Evolutionary conservation across 805 yeast species (phyloP).

Genomic region (Cyberlindnera maritima): DNA sequence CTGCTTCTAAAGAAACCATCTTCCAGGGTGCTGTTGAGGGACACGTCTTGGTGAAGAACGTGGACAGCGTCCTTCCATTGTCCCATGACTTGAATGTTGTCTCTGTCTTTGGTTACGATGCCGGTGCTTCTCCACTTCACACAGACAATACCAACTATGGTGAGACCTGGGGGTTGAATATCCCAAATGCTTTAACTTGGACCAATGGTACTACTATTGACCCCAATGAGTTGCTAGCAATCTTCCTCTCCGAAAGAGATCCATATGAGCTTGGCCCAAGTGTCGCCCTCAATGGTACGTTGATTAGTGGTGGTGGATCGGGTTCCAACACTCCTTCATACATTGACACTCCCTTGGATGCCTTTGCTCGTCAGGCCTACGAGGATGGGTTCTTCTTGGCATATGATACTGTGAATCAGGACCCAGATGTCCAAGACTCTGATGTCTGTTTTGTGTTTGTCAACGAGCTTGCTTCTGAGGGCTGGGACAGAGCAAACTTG

Average conservation of each 20-base stretch:
- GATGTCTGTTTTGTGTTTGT: slow-evolving; percentile 10
- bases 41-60: slow-evolving; percentile 9
- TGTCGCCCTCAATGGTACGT: slow-evolving; percentile 10
- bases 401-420: slow-evolving; percentile 3
- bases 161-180: neutral
- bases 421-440: slow-evolving; percentile 7
- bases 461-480: slow-evolving; percentile 9
- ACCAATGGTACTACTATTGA: slow-evolving; percentile 2
- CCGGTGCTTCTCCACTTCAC: neutral
- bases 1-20: slow-evolving; percentile 4
- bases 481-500: slow-evolving; percentile 10
- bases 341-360: slow-evolving; percentile 7
- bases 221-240: neutral
- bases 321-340: slow-evolving; percentile 1
- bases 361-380: slow-evolving; percentile 3
- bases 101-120: slow-evolving; percentile 12
- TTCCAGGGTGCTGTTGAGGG: slow-evolving; percentile 14
- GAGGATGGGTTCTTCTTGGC: slow-evolving; percentile 5
- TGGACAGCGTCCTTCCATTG: slow-evolving; percentile 6
- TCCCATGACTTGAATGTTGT: slow-evolving; percentile 2
- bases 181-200: neutral
- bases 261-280: slow-evolving; percentile 2
- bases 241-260: slow-evolving; percentile 2
- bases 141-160: slow-evolving; percentile 2
- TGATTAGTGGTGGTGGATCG: slow-evolving; percentile 8